phyloP scores from a whole-genome alignment of 2,329 filamentous ascomycete species.

The Hymenoscyphus repandus region DNA sequence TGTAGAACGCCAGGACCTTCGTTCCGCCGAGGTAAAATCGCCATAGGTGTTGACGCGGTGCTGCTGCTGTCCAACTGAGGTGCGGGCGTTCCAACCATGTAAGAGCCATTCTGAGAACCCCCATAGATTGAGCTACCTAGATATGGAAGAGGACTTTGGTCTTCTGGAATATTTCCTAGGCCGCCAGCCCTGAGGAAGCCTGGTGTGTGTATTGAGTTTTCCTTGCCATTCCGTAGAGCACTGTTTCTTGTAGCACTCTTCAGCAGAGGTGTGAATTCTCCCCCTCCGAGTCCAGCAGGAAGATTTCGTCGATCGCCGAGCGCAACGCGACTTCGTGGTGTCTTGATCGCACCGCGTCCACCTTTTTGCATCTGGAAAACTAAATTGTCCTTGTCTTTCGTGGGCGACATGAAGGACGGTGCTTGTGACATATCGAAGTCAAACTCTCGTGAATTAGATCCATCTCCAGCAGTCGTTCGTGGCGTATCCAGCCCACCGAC shows the following conservation, averaged over 20 bases:
- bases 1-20: conserved; percentile 65
- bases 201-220: conserved; percentile 62
- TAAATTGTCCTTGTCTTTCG: conserved; percentile 69
- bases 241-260: conserved; percentile 72
- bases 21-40: conserved; percentile 58
- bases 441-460: conserved; percentile 65
- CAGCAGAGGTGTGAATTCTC: conserved; percentile 91
- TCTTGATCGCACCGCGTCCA: conserved; percentile 51
- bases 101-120: conserved; percentile 56
- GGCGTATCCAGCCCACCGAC: conserved; percentile 73
- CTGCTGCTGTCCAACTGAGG: conserved; percentile 76
- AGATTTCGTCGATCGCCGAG: conserved; percentile 69
- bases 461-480: conserved; percentile 77
- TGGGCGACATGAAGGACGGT: conserved; percentile 78
- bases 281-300: conserved; percentile 53
- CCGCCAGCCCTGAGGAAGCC: conserved; percentile 54
- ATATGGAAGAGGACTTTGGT: conserved; percentile 68
- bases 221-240: conserved; percentile 60
- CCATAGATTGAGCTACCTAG: conserved; percentile 69
- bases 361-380: conserved; percentile 70
- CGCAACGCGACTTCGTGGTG: conserved; percentile 65
- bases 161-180: conserved; percentile 59
- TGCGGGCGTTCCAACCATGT: conserved; percentile 66
- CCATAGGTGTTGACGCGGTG: conserved; percentile 75
- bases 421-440: conserved; percentile 84